phyloP scores from a whole-genome alignment of 2,329 filamentous ascomycete genomes.

The Aureobasidium subglaciale region DNA sequence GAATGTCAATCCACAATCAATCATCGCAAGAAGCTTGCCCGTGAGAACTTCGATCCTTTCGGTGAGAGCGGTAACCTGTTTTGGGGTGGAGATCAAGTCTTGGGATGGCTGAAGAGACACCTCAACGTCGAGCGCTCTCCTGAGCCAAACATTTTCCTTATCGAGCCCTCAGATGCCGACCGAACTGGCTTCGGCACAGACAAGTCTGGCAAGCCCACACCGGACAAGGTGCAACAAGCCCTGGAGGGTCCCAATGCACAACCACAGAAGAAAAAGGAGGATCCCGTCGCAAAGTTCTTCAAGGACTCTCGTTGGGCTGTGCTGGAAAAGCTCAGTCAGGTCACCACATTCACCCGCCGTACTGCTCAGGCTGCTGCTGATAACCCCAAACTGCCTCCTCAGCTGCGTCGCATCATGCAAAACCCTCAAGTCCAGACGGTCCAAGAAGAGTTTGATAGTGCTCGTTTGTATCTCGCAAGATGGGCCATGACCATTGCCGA shows the following conservation, averaged over 20 bases:
- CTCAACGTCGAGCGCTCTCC: constrained; percentile 73
- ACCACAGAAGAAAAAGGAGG: constrained; percentile 48
- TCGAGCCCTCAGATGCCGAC: constrained; percentile 83
- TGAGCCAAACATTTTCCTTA: constrained; percentile 83
- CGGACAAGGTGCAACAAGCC: constrained; percentile 38
- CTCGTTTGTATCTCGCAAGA: constrained; percentile 83
- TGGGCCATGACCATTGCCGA: constrained; percentile 99
- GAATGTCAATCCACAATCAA: constrained; percentile 94
- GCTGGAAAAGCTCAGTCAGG: constrained; percentile 92
- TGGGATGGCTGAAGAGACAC: constrained; percentile 84
- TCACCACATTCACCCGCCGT: constrained; percentile 88
- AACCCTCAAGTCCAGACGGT: constrained; percentile 93
- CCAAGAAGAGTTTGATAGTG: constrained; percentile 96
- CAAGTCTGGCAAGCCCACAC: constrained; percentile 43
- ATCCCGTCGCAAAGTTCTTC: constrained; percentile 85
- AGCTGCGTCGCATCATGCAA: constrained; percentile 73
- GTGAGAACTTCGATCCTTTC: constrained; percentile 76
- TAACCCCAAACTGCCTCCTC: constrained; percentile 83
- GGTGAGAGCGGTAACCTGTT: constrained; percentile 80
- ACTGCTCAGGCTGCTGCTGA: constrained; percentile 90
- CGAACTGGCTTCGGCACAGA: constrained; percentile 65
- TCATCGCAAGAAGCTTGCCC: constrained; percentile 79
- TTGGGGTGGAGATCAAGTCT: constrained; percentile 94
- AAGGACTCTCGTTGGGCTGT: constrained; percentile 96
- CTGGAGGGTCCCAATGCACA: constrained; percentile 31